Evolutionary conservation across 495 filamentous ascomycete genomes (phyloP).

Genomic region (Xylaria sp.): DNA sequence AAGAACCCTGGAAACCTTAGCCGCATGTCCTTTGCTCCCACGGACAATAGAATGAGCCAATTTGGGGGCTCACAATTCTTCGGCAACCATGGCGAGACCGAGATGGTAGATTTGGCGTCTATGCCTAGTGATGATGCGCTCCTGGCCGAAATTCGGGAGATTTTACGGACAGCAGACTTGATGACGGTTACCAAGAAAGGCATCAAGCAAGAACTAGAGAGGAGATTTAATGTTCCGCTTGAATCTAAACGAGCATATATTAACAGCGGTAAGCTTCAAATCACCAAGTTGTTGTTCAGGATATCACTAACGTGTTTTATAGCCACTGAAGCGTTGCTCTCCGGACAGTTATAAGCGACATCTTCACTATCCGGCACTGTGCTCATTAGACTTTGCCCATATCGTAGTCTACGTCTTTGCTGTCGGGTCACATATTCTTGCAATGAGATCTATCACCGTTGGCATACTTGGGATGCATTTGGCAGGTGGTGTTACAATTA

Average conservation of each 20-base stretch:
- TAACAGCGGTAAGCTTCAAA: conserved; percentile 75
- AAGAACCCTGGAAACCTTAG: conserved; percentile 53
- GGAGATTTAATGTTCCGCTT: conserved; percentile 80
- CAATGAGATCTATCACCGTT: conserved; percentile 4
- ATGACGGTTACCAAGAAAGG: conserved; percentile 99
- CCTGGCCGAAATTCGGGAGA: conserved; percentile 91
- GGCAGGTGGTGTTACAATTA: conserved; percentile 26
- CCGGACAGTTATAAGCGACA: conserved; percentile 65
- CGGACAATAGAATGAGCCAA: conserved; percentile 65
- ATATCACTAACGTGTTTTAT: conserved; percentile 45
- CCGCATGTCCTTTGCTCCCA: conserved; percentile 81
- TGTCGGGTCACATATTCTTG: not conserved
- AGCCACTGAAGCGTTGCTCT: conserved; percentile 78
- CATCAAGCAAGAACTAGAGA: conserved; percentile 91
- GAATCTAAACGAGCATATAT: conserved; percentile 89
- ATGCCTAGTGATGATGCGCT: conserved; percentile 89
- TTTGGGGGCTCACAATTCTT: conserved; percentile 57
- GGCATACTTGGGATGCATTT: conserved; percentile 23
- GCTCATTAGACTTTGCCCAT: not conserved
- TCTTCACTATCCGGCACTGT: conserved; percentile 3
- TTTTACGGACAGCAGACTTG: conserved; percentile 87
- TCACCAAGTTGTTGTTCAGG: not conserved
- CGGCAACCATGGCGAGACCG: conserved; percentile 68
- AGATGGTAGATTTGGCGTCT: conserved; percentile 69
- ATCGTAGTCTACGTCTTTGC: not conserved